Evolutionary conservation across 2,329 filamentous ascomycete genomes (phyloP).

Genomic region (Zopfia rhizophila): DNA sequence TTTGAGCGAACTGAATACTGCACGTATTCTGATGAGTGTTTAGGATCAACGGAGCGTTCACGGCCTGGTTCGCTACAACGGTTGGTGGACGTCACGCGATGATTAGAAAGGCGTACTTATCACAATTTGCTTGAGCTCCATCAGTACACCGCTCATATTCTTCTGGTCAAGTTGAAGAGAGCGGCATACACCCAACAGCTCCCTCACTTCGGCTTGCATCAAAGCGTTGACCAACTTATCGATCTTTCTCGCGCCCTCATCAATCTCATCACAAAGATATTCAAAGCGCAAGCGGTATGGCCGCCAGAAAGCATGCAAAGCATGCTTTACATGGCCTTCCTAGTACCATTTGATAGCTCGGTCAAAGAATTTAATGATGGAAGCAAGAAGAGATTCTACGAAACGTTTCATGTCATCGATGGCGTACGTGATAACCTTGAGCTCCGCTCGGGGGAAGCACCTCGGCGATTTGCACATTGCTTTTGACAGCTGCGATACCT

Average conservation of each 20-base stretch:
- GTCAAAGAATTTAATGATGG: constrained; percentile 8
- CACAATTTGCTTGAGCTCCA: constrained; percentile 4
- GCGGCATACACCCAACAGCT: constrained; percentile 1
- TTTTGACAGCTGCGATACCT: constrained; percentile 12
- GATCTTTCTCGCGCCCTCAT: constrained; percentile 4
- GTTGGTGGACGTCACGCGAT: no score
- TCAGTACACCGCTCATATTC: background rate
- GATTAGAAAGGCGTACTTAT: background rate
- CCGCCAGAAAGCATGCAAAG: constrained; percentile 4
- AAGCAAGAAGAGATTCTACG: constrained; percentile 3
- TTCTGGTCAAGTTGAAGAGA: constrained; percentile 1
- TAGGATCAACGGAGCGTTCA: background rate
- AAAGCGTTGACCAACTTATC: constrained; percentile 11
- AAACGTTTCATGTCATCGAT: constrained; percentile 5
- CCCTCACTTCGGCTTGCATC: constrained; percentile 4
- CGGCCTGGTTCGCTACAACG: constrained; percentile 3
- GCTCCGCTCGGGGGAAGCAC: constrained; percentile 4
- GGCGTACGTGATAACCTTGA: constrained; percentile 7
- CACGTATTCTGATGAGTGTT: constrained; percentile 5
- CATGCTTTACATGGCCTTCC: constrained; percentile 10
- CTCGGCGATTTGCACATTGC: constrained; percentile 9
- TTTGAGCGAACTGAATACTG: constrained; percentile 11
- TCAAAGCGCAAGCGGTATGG: constrained; percentile 17
- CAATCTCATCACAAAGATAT: constrained; percentile 14
- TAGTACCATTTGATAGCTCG: constrained; percentile 9